Percentiles rank a stretch among this genome's conserved stretches.
These are phyloP conservation scores for Aphanoascus verrucosus DNA, from an alignment of 2,329 filamentous ascomycete species.

Conservation along the genomic window DNA sequence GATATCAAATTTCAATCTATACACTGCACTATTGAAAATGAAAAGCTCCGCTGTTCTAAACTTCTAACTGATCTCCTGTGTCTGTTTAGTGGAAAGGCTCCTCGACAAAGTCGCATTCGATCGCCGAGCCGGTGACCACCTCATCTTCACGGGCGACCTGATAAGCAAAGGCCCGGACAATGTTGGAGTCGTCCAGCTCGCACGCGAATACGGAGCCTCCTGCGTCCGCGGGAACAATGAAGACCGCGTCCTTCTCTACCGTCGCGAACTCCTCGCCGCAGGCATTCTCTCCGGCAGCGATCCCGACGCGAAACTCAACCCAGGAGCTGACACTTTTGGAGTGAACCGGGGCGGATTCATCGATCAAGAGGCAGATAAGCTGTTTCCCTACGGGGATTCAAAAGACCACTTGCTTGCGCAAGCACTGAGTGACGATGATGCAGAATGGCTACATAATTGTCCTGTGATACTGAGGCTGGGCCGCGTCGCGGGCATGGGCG, in stretches of 20 bases:
- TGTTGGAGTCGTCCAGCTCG: conserved; percentile 61
- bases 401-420: conserved; percentile 46
- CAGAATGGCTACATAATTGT: conserved; percentile 57
- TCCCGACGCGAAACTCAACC: not conserved
- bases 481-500: conserved; percentile 47
- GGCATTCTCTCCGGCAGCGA: not conserved
- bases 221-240: conserved; percentile 90
- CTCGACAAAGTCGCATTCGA: conserved; percentile 58
- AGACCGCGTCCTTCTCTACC: conserved; percentile 65
- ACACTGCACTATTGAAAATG: not conserved
- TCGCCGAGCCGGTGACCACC: conserved; percentile 46
- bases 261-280: conserved; percentile 33
- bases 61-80: conserved; percentile 6
- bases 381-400: conserved; percentile 12
- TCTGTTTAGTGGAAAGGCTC: conserved; percentile 41
- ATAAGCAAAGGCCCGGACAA: conserved; percentile 83
- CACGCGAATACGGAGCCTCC: conserved; percentile 62
- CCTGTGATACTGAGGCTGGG: conserved; percentile 71
- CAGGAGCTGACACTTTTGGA: not conserved
- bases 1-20: not conserved
- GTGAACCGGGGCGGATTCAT: not conserved
- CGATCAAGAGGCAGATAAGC: not conserved
- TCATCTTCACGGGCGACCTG: conserved; percentile 68
- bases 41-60: not conserved
- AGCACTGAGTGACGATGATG: conserved; percentile 49